phyloP scores from a whole-genome alignment of 495 filamentous ascomycete genomes.

The Tuber calosporum region DNA sequence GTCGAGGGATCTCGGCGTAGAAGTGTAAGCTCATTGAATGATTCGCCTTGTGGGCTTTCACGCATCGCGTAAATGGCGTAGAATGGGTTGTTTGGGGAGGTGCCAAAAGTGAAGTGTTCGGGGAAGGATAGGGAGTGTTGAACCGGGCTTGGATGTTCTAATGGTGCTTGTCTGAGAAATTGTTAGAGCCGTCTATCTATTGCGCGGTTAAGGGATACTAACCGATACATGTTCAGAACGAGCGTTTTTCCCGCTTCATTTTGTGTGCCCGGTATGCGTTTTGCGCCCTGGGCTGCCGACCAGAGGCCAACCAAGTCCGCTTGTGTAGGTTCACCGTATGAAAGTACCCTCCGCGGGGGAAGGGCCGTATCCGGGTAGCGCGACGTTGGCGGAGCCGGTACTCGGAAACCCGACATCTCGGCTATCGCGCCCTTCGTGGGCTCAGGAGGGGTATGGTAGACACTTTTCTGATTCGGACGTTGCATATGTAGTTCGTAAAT shows the following conservation, averaged over 20 bases:
- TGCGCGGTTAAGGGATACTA: neutral
- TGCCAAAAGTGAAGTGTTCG: slow-evolving; percentile 32
- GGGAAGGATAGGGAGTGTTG: slow-evolving; percentile 17
- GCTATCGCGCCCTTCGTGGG: neutral
- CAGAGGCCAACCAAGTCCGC: slow-evolving; percentile 21
- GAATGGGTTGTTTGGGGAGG: slow-evolving; percentile 24
- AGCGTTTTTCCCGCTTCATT: slow-evolving; percentile 16
- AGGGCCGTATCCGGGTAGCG: neutral
- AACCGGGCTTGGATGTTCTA: neutral
- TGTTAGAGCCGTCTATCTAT: neutral
- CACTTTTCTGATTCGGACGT: neutral
- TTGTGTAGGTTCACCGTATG: slow-evolving; percentile 4
- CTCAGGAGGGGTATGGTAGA: slow-evolving; percentile 4
- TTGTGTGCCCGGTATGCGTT: neutral
- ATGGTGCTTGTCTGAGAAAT: slow-evolving; percentile 18
- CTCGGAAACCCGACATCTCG: neutral
- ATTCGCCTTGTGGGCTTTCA: slow-evolving; percentile 12
- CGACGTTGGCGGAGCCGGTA: neutral
- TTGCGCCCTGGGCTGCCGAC: slow-evolving; percentile 16
- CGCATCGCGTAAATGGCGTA: slow-evolving; percentile 32
- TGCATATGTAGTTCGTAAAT: neutral
- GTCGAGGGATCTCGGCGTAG: slow-evolving; percentile 27
- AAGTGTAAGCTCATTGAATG: slow-evolving; percentile 32
- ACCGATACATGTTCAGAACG: slow-evolving; percentile 37
- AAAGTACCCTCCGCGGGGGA: neutral